Base-by-base conservation (phyloP, 371 early-diverging fungal genomes). In the Entomophthora muscae region DNA sequence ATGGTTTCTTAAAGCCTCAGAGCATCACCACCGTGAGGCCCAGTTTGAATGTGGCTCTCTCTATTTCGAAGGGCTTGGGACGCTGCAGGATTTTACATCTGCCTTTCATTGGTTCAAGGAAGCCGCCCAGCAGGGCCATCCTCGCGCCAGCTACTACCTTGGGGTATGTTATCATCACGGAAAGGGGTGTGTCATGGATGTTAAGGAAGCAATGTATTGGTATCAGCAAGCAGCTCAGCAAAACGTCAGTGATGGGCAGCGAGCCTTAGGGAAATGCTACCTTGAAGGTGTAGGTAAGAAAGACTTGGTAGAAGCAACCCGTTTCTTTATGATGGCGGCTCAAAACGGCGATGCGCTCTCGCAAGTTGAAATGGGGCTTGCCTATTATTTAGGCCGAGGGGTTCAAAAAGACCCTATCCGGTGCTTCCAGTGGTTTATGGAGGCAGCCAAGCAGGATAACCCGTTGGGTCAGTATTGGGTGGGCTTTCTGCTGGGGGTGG, bases 151-250 rank as follows among this genome's bases (percentile, higher is more conserved):
- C 70, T 85, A 86, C 74, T 73, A 77, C 24, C 72, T 91, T 1
- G 90, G 87, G 28, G 82, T 82, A 68, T 82, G 83, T 64, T 84
- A 86, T 69, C 86, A 86, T 66, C 81, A 85, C 63, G 92, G 92
- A 24, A 78, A 85, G 33, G 89, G 89, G 23, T 70, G 76, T 0
- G 68, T 69, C 29, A 70, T 68, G 62, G 75, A 86, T 68, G 73
- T 78, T 32, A 68, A 63, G 54, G 63, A 76, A 33, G 86, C 81
- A 13, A 72, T 78, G 24, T 73, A 73, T 64, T 90, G 86, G 86
- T 89, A 84, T 71, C 75, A 71, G 32, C 71, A 71, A 64, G 86
- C 90, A 3, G 85, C 88, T 0, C 64, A 72, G 2, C 72, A 75
- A 33, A 79, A 79, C 13, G 74, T 84, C 63, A 72, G 76, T 0